Percentiles rank a stretch among this genome's conserved stretches.
Conservation (phyloP, 2,329 filamentous ascomycete species). For the Colletotrichum sp. region DNA sequence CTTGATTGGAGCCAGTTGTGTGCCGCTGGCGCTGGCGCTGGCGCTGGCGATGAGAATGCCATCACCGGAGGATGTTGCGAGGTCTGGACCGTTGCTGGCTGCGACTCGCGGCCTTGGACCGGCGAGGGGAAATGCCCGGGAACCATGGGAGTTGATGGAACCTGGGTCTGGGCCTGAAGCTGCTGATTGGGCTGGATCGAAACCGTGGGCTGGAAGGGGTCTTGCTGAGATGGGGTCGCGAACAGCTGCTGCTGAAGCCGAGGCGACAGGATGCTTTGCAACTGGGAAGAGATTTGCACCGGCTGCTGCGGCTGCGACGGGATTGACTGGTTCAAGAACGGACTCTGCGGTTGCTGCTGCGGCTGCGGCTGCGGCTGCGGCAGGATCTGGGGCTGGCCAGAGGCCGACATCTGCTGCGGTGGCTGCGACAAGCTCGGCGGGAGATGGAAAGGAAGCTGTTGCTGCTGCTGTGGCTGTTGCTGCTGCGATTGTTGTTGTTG, state of each 20-base stretch:
- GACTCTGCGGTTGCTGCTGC: not conserved
- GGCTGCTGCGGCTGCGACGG: not conserved
- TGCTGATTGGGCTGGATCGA: not conserved
- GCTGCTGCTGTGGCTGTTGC: not conserved
- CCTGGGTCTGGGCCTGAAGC: not conserved
- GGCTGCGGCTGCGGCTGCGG: not conserved
- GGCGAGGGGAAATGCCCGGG: not conserved
- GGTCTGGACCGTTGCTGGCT: not conserved
- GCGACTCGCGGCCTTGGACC: not conserved
- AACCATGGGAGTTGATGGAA: not conserved
- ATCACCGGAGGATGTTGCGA: not conserved
- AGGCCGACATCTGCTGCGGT: not conserved
- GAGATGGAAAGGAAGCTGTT: not conserved
- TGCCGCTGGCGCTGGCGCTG: not conserved
- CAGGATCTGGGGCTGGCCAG: not conserved
- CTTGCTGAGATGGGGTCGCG: not conserved
- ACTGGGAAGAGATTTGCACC: not conserved
- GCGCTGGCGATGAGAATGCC: not conserved
- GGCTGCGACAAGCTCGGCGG: not conserved
- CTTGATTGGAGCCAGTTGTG: not conserved
- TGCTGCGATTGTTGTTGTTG: not conserved
- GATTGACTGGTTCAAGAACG: not conserved
- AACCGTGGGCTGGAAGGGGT: not conserved
- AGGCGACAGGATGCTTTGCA: not conserved
- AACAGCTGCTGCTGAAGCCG: not conserved